Conservation (phyloP, 495 filamentous ascomycete species). For the Lophiostoma macrostomum region DNA sequence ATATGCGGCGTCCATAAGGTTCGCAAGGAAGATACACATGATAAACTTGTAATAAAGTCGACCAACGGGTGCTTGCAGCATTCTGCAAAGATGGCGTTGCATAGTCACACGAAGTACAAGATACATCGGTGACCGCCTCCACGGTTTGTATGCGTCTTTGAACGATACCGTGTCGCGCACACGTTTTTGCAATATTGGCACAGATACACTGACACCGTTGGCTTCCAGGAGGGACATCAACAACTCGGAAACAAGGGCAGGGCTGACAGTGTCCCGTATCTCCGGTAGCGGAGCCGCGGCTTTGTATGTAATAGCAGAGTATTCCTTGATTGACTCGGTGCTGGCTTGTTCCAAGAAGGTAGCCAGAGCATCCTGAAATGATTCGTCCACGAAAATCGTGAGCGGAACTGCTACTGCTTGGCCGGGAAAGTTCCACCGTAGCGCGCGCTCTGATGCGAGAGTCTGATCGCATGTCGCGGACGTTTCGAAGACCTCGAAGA, state of each 20-base stretch:
- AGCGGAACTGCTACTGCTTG: slow-evolving; percentile 43
- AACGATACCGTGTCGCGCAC: slow-evolving; percentile 55
- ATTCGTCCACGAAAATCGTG: slow-evolving; percentile 40
- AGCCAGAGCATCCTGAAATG: slow-evolving; percentile 51
- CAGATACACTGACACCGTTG: slow-evolving; percentile 42
- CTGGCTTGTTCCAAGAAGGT: slow-evolving; percentile 58
- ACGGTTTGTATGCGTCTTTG: slow-evolving; percentile 48
- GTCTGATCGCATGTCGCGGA: slow-evolving; percentile 51
- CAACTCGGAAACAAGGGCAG: slow-evolving; percentile 53
- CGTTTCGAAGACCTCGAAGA: slow-evolving; percentile 58
- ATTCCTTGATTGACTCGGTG: slow-evolving; percentile 52
- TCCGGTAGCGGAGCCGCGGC: slow-evolving; percentile 49
- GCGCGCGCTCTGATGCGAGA: slow-evolving; percentile 42
- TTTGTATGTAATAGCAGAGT: slow-evolving; percentile 51
- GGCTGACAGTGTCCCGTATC: slow-evolving; percentile 53
- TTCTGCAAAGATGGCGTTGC: slow-evolving; percentile 48
- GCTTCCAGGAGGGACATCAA: slow-evolving; percentile 57
- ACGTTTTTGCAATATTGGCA: slow-evolving; percentile 50
- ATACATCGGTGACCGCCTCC: slow-evolving; percentile 57
- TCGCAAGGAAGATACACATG: slow-evolving; percentile 46
- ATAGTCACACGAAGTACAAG: slow-evolving; percentile 57
- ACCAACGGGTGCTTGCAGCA: slow-evolving; percentile 48
- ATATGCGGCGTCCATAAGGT: slow-evolving; percentile 44
- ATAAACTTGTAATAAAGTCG: slow-evolving; percentile 59
- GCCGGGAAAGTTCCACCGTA: slow-evolving; percentile 50